Evolutionary conservation across 768 basidiomycete species (phyloP), one percentile per base, ranked within the genome.

Genomic region (Russula sp.): DNA sequence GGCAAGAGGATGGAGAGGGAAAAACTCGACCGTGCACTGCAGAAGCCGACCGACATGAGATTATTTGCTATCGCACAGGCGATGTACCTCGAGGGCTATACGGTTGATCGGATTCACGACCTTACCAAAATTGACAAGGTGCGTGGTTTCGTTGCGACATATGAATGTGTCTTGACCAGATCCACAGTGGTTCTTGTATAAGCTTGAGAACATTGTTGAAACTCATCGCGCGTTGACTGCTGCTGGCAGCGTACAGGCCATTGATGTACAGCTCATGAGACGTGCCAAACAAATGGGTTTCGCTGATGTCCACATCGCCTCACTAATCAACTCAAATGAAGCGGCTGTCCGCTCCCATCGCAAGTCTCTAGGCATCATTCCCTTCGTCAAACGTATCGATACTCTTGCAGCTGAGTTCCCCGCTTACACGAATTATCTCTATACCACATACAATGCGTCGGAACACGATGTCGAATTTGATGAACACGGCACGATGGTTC

Each of bases 301-400:
- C 76, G 87, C 95, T 7, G 97, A 99, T 72, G 67, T 79, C 7
- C 97, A 99, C 72, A 95, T 99, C 65, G 87, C 92, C 20, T 86
- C 90, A 63, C 80, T 98, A 42, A 73, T 93, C 64, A 77, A 78
- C 42, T 80, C 84, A 18, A 82, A 81, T 14, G 95, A 98, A 74
- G 85, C 85, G 58, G 74, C 77, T 20, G 88, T 97, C 52, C 93
- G 97, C 60, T 83, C 85, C 0, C 80, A 87, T 72, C 86, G 97
- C 66, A 98, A 98, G 77, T 82, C 85, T 3, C 78, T 90, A 66
- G 84, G 87, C 46, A 84, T 99, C 69, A 96, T 88, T 6, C 97
- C 97, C 41, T 98, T 94, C 75, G 97, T 99, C 73, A 99, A 99
- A 76, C 91, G 95, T 67, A 98, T 99, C 75, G 97, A 99, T 75